Evolutionary conservation across 148 eudicot species (phyloP).

Genomic region (Amaranthus hypochondriacus): DNA sequence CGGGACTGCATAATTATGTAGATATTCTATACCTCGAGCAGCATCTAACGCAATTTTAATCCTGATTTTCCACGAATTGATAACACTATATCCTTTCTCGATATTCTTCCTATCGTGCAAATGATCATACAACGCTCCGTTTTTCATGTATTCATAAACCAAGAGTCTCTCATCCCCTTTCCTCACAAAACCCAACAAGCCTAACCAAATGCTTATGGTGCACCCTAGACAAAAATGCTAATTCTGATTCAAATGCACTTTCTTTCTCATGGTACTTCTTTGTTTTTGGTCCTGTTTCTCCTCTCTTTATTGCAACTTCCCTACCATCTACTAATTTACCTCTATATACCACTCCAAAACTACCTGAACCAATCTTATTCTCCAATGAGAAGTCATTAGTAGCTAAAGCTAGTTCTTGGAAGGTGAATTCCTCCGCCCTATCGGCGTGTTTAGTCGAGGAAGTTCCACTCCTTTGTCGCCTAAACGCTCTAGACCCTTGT

Average conservation of each 20-base stretch:
- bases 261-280: slow-evolving; percentile 88
- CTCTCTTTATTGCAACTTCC: slow-evolving; percentile 89
- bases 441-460: slow-evolving; percentile 63
- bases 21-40: slow-evolving; percentile 83
- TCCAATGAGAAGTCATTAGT: slow-evolving; percentile 66
- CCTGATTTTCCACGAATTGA: slow-evolving; percentile 87
- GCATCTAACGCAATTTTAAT: slow-evolving; percentile 81
- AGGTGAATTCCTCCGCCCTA: slow-evolving; percentile 68
- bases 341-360: slow-evolving; percentile 82
- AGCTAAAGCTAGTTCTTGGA: slow-evolving; percentile 61
- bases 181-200: slow-evolving; percentile 92
- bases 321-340: slow-evolving; percentile 78
- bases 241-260: slow-evolving; percentile 81
- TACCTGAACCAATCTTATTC: slow-evolving; percentile 87
- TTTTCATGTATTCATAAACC: slow-evolving; percentile 90
- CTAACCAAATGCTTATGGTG: slow-evolving; percentile 94
- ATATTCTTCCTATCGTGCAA: slow-evolving; percentile 66
- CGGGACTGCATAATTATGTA: slow-evolving; percentile 94
- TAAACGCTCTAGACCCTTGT: slow-evolving; percentile 63
- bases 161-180: slow-evolving; percentile 81
- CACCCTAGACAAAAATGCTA: slow-evolving; percentile 73
- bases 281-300: slow-evolving; percentile 46
- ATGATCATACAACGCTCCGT: slow-evolving; percentile 85
- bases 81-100: slow-evolving; percentile 44
- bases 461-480: slow-evolving; percentile 94